Percentiles rank a stretch among this genome's conserved stretches.
phyloP scores from a whole-genome alignment of 1,284 basidiomycete genomes.

The Moesziomyces sp. region DNA sequence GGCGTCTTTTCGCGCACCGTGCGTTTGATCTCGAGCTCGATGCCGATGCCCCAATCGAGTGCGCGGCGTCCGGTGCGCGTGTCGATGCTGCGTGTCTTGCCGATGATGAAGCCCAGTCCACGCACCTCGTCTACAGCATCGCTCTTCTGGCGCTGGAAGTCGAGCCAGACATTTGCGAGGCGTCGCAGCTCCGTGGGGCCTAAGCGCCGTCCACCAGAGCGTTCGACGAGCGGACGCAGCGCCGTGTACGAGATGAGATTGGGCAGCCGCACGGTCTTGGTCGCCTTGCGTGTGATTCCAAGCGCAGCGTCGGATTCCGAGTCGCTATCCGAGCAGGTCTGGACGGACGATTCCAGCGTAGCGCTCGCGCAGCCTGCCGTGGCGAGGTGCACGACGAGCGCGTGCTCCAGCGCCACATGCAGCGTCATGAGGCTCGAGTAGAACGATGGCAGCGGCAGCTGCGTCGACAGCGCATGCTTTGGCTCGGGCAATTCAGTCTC shows the following conservation, averaged over 20 bases:
- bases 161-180: constrained; percentile 56
- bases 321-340: constrained; percentile 9
- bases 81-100: constrained; percentile 47
- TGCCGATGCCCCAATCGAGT: constrained; percentile 57
- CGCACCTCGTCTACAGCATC: constrained; percentile 25
- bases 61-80: constrained; percentile 37
- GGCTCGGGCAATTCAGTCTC: constrained; percentile 12
- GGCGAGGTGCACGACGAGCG: constrained; percentile 62
- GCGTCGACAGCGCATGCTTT: constrained; percentile 26
- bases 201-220: constrained; percentile 50
- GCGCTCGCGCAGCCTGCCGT: constrained; percentile 53
- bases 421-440: constrained; percentile 50
- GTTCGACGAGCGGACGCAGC: constrained; percentile 60
- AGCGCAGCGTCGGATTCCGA: constrained; percentile 9
- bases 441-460: constrained; percentile 49
- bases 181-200: constrained; percentile 48
- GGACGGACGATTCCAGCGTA: constrained; percentile 27
- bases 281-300: constrained; percentile 4
- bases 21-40: constrained; percentile 52
- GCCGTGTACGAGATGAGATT: constrained; percentile 57
- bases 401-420: constrained; percentile 60
- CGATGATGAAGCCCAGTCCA: constrained; percentile 56
- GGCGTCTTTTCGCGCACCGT: constrained; percentile 23
- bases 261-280: constrained; percentile 49
- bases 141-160: constrained; percentile 21